Conservation (phyloP, 768 basidiomycete genomes). For the Collybiopsis confluens region DNA sequence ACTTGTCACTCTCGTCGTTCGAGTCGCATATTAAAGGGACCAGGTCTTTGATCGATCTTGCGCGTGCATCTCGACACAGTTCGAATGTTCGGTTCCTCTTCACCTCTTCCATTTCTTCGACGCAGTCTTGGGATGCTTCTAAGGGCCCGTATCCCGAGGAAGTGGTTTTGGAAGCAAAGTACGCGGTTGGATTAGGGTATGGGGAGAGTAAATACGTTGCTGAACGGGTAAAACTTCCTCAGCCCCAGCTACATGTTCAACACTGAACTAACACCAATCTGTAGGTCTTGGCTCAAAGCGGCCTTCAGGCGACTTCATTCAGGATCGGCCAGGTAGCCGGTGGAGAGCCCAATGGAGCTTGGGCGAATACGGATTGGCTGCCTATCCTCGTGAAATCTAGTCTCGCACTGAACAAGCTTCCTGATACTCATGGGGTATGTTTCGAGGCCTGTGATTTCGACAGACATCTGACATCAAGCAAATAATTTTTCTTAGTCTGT, state of each 20-base stretch:
- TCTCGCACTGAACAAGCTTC: conserved; percentile 22
- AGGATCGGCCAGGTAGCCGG: conserved; percentile 33
- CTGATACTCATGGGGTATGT: conserved; percentile 27
- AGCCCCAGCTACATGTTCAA: not conserved
- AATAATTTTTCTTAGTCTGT: conserved; percentile 18
- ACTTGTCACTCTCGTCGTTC: conserved; percentile 28
- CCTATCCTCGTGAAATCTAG: conserved; percentile 38
- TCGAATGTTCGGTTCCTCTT: conserved; percentile 21
- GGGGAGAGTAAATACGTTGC: conserved; percentile 18
- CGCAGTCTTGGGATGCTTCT: conserved; percentile 24
- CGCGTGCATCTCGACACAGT: conserved; percentile 3
- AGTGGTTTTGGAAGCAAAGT: conserved; percentile 8
- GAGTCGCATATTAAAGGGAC: conserved; percentile 27
- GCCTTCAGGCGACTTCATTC: conserved; percentile 18
- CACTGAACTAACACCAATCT: not conserved
- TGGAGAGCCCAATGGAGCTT: conserved; percentile 34
- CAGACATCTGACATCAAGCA: not conserved
- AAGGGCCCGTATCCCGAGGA: conserved; percentile 19
- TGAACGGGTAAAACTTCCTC: conserved; percentile 12
- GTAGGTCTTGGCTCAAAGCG: conserved; percentile 22
- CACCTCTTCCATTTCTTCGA: conserved; percentile 24
- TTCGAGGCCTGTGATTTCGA: not conserved
- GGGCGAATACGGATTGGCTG: conserved; percentile 44
- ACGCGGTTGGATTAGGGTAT: conserved; percentile 13
- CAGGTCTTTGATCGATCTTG: conserved; percentile 24